Percentiles rank a stretch among this genome's conserved stretches.
Evolutionary conservation across 345 rosid genomes (phyloP).

Genomic region (Eutrema japonicum): DNA sequence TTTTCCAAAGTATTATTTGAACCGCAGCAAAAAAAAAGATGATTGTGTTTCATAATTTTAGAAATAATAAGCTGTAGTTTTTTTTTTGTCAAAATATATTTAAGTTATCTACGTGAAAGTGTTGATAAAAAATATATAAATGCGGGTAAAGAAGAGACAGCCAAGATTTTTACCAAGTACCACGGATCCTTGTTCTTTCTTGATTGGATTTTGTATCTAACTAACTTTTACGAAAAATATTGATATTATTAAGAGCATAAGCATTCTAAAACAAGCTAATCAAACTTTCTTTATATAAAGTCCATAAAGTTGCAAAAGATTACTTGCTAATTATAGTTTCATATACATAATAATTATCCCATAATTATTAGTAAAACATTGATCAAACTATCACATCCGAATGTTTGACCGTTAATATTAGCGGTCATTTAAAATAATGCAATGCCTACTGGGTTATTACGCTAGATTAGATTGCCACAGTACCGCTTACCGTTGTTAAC

Average conservation of each 20-base stretch:
- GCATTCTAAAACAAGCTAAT: conserved; percentile 33
- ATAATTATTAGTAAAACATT: conserved; percentile 18
- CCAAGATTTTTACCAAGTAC: conserved; percentile 30
- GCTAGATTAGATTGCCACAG: neutral
- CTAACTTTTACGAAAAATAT: conserved; percentile 6
- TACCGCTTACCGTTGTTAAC: neutral
- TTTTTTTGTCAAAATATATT: neutral
- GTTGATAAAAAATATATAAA: neutral
- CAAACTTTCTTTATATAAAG: conserved; percentile 28
- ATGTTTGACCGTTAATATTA: conserved; percentile 31
- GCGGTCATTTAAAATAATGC: neutral
- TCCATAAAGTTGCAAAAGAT: conserved; percentile 27
- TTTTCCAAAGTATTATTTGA: too few species aligned
- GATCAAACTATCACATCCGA: conserved; percentile 41
- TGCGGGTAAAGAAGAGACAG: conserved; percentile 37
- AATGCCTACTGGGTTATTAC: conserved; percentile 6
- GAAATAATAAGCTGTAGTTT: neutral
- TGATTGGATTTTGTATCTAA: conserved; percentile 19
- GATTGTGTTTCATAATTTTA: too few species aligned
- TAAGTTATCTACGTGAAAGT: conserved; percentile 3
- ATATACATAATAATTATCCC: neutral
- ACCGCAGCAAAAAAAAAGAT: too few species aligned
- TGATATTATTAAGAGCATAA: conserved; percentile 19
- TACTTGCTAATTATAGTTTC: conserved; percentile 32
- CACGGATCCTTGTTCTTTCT: conserved; percentile 28